These are phyloP conservation scores for Piromyces finnis DNA, from an alignment of 192 early-diverging fungal genomes.

Conservation along the genomic window DNA sequence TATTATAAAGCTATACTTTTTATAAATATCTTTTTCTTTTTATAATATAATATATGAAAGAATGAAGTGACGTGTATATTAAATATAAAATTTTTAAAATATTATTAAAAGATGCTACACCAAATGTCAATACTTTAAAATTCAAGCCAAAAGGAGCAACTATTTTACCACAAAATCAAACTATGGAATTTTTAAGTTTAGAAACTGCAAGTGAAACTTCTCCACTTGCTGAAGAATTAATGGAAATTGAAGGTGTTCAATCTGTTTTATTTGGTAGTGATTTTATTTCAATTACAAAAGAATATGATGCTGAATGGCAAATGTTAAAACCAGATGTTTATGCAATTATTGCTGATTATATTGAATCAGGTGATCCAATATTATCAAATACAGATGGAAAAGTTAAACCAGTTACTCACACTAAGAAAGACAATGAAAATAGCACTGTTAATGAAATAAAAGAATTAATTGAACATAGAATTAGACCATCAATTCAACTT, in stretches of 20 bases:
- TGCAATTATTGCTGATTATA: slow-evolving; percentile 85
- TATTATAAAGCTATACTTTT: too few species aligned
- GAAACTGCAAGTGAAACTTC: slow-evolving; percentile 45
- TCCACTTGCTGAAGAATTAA: slow-evolving; percentile 77
- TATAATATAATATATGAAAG: too few species aligned
- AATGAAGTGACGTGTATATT: too few species aligned
- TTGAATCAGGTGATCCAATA: slow-evolving; percentile 68
- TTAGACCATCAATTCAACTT: slow-evolving; percentile 83
- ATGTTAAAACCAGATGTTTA: slow-evolving; percentile 97
- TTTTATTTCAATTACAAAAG: slow-evolving; percentile 89
- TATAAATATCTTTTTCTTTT: too few species aligned
- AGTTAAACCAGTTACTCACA: slow-evolving; percentile 12
- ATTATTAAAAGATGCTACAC: slow-evolving; percentile 43
- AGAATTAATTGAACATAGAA: slow-evolving; percentile 86
- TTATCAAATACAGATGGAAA: slow-evolving; percentile 23
- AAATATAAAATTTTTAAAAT: not conserved
- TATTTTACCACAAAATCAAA: slow-evolving; percentile 44
- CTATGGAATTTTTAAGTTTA: slow-evolving; percentile 66
- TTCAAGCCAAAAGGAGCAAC: slow-evolving; percentile 81
- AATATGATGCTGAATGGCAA: slow-evolving; percentile 78
- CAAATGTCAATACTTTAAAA: slow-evolving; percentile 87
- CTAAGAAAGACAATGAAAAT: not conserved
- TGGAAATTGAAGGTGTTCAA: slow-evolving; percentile 80
- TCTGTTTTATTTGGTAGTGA: slow-evolving; percentile 83
- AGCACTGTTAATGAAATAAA: slow-evolving; percentile 60